Percentiles rank a stretch among this genome's conserved stretches.
Conservation (phyloP, 2,329 filamentous ascomycete species). For the Thermoascus crustaceus region DNA sequence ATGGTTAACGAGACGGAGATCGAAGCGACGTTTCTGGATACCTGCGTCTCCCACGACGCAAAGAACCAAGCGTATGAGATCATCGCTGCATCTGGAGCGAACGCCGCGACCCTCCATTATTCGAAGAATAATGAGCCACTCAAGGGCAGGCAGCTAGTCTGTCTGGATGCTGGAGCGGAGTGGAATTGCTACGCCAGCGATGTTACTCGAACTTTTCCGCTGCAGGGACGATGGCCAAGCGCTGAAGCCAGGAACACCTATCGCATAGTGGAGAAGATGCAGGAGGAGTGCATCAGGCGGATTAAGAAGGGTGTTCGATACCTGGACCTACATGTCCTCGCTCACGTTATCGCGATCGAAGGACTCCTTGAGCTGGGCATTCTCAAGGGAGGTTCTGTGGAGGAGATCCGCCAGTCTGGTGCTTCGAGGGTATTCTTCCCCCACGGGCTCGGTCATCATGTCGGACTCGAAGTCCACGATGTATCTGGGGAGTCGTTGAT, state of each 20-base stretch:
- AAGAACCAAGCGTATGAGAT: conserved; percentile 80
- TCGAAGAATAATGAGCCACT: conserved; percentile 67
- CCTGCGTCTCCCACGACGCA: conserved; percentile 65
- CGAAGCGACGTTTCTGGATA: conserved; percentile 69
- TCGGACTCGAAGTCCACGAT: conserved; percentile 39
- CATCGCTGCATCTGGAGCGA: conserved; percentile 72
- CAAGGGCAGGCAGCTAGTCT: conserved; percentile 63
- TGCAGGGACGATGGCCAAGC: conserved; percentile 55
- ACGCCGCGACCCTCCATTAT: conserved; percentile 82
- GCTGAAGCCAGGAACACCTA: conserved; percentile 67
- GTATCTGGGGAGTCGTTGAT: conserved; percentile 31
- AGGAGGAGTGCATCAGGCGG: conserved; percentile 63
- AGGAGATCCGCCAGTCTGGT: conserved; percentile 35
- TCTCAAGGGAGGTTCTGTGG: conserved; percentile 53
- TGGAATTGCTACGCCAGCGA: conserved; percentile 65
- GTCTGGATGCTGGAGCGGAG: conserved; percentile 77
- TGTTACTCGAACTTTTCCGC: conserved; percentile 79
- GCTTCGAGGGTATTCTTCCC: conserved; percentile 35
- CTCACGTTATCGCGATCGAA: conserved; percentile 73
- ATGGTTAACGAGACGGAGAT: conserved; percentile 75
- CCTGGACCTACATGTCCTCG: conserved; percentile 72
- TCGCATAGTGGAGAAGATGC: conserved; percentile 79
- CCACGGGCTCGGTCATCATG: conserved; percentile 52
- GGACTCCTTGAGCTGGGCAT: conserved; percentile 71
- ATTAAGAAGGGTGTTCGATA: conserved; percentile 68